Evolutionary conservation across 2,329 filamentous ascomycete species (phyloP).

Genomic region (Ophiobolus disseminans): DNA sequence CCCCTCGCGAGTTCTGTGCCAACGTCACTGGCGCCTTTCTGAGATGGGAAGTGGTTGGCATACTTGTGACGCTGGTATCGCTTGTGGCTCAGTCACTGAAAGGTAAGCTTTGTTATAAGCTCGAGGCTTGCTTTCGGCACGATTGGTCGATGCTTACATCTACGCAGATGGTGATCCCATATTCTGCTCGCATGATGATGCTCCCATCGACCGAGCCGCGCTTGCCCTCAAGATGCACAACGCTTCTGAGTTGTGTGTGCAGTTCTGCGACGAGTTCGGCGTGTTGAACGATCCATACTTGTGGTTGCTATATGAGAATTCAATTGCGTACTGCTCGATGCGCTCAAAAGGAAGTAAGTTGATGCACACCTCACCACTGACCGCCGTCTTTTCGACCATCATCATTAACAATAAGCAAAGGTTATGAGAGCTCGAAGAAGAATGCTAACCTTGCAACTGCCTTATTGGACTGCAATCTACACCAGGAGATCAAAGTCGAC

Average conservation of each 20-base stretch:
- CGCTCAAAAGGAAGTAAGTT: constrained; percentile 40
- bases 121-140: no score
- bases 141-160: no score
- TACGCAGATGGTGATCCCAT: constrained; percentile 41
- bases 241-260: constrained; percentile 38
- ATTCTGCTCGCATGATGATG: constrained; percentile 38
- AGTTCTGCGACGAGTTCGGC: constrained; percentile 42
- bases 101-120: no score
- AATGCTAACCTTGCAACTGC: constrained; percentile 36
- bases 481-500: constrained; percentile 44
- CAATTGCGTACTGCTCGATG: constrained; percentile 31
- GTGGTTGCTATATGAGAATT: constrained; percentile 45
- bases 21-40: constrained; percentile 49
- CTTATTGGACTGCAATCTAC: constrained; percentile 46
- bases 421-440: constrained; percentile 44
- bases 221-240: constrained; percentile 34
- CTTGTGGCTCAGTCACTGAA: constrained; percentile 43
- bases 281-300: constrained; percentile 44
- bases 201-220: constrained; percentile 31
- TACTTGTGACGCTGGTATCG: constrained; percentile 48
- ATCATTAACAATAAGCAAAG: constrained; percentile 12
- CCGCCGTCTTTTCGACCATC: background rate
- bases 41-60: constrained; percentile 55
- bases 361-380: background rate
- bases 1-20: constrained; percentile 48